Conservation (phyloP, 2,329 filamentous ascomycete species). For the Fusarium denticulatum region DNA sequence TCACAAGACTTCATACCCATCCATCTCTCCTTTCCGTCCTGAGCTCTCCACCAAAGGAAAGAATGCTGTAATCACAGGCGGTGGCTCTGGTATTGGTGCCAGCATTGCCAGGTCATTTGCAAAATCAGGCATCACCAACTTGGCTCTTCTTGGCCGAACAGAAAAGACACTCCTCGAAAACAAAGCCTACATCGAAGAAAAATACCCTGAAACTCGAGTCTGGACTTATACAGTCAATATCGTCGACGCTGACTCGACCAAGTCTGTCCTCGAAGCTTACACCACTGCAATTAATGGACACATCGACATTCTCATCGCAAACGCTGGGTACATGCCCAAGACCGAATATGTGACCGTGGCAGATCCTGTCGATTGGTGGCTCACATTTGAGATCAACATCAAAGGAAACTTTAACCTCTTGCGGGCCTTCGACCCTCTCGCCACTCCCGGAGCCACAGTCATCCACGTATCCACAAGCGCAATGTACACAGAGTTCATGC, state of each 20-base stretch:
- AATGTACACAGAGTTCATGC: constrained; percentile 39
- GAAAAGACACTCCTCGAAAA: constrained; percentile 45
- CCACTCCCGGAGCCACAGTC: constrained; percentile 40
- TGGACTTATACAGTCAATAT: constrained; percentile 48
- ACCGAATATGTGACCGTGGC: constrained; percentile 17
- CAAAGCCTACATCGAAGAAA: constrained; percentile 50
- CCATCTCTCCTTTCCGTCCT: constrained; percentile 47
- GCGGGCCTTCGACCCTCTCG: constrained; percentile 41
- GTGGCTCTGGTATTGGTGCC: constrained; percentile 69
- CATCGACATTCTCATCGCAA: constrained; percentile 51
- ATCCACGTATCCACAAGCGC: constrained; percentile 38
- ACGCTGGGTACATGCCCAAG: constrained; percentile 43
- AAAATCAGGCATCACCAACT: constrained; percentile 49
- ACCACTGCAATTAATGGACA: constrained; percentile 41
- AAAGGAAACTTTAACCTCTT: constrained; percentile 46
- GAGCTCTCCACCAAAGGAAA: constrained; percentile 51
- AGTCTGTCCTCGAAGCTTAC: constrained; percentile 27
- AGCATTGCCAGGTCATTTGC: constrained; percentile 68
- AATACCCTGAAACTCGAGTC: constrained; percentile 64
- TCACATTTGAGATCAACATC: constrained; percentile 44
- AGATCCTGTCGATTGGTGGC: constrained; percentile 41
- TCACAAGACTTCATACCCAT: constrained; percentile 43
- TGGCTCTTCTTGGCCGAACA: constrained; percentile 55
- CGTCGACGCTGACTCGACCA: constrained; percentile 36
- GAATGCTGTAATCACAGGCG: constrained; percentile 72